Evolutionary conservation across 352 stramenopile genomes (phyloP).

Genomic region (Globisporangium orthogonon): DNA sequence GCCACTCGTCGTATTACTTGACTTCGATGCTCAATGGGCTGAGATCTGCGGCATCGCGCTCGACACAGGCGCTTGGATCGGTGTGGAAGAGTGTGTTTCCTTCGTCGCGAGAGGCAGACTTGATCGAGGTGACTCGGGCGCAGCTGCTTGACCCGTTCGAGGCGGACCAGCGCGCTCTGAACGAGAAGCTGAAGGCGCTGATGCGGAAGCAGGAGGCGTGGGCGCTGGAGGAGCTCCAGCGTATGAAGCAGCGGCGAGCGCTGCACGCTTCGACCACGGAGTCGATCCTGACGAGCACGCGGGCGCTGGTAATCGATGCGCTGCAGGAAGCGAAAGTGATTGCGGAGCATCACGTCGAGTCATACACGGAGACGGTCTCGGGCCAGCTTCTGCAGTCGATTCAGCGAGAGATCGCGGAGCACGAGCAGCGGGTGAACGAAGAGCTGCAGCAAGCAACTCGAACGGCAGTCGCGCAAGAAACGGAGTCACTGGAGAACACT

Average conservation of each 20-base stretch:
- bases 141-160: conserved; percentile 11
- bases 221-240: conserved; percentile 34
- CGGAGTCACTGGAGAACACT: conserved; percentile 1
- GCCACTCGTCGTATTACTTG: background rate
- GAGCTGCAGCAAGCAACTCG: conserved; percentile 16
- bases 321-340: conserved; percentile 21
- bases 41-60: background rate
- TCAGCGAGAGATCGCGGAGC: conserved; percentile 28
- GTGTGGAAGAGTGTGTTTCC: conserved; percentile 1
- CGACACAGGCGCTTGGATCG: background rate
- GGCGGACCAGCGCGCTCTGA: conserved; percentile 14
- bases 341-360: conserved; percentile 31
- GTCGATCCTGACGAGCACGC: conserved; percentile 38
- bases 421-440: conserved; percentile 18
- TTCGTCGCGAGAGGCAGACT: background rate
- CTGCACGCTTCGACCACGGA: conserved; percentile 23
- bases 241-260: conserved; percentile 36
- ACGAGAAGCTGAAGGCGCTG: conserved; percentile 18
- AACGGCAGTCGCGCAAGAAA: conserved; percentile 9
- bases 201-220: conserved; percentile 32
- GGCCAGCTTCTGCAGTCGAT: conserved; percentile 31
- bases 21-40: background rate
- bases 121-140: conserved; percentile 6
- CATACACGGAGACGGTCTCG: conserved; percentile 25
- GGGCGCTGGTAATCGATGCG: conserved; percentile 17